Conservation (phyloP, 805 yeast genomes). For the Teunomyces barrocoloradensis region DNA sequence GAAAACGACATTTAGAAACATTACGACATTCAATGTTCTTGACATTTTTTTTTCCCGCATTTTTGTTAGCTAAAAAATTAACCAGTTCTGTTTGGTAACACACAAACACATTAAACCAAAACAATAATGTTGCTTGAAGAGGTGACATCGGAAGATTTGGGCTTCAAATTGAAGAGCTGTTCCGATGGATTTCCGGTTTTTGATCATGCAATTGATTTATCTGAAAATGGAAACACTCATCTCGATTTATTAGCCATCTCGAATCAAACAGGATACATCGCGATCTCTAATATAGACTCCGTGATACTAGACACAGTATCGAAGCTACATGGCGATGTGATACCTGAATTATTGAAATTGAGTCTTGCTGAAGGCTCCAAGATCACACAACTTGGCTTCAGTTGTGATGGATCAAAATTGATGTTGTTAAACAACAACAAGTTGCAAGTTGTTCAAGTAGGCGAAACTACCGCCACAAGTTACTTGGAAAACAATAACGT, state of each 20-base stretch:
- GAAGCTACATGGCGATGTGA: conserved; percentile 23
- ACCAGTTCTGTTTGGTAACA: background rate
- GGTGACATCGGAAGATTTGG: conserved; percentile 39
- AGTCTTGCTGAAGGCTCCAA: conserved; percentile 11
- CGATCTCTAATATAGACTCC: conserved; percentile 35
- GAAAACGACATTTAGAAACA: too few relatives aligned
- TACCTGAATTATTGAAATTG: conserved; percentile 17
- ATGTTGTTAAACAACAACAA: conserved; percentile 21
- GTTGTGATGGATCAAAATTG: conserved; percentile 26
- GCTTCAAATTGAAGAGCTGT: conserved; percentile 41
- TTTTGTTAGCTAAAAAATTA: background rate
- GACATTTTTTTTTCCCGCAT: background rate
- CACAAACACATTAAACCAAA: background rate
- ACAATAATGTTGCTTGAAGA: conserved; percentile 13
- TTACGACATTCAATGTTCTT: too few relatives aligned
- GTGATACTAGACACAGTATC: conserved; percentile 35
- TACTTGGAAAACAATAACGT: background rate
- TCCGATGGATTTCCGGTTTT: conserved; percentile 28
- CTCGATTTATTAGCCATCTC: conserved; percentile 38
- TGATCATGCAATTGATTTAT: conserved; percentile 28
- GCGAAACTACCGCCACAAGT: background rate
- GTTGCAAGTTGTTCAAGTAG: conserved; percentile 9
- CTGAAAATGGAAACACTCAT: conserved; percentile 10
- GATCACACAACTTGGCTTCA: conserved; percentile 30
- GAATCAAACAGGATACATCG: conserved; percentile 27